phyloP scores from a whole-genome alignment of 1,284 basidiomycete species.

The Ustilago trichophora region DNA sequence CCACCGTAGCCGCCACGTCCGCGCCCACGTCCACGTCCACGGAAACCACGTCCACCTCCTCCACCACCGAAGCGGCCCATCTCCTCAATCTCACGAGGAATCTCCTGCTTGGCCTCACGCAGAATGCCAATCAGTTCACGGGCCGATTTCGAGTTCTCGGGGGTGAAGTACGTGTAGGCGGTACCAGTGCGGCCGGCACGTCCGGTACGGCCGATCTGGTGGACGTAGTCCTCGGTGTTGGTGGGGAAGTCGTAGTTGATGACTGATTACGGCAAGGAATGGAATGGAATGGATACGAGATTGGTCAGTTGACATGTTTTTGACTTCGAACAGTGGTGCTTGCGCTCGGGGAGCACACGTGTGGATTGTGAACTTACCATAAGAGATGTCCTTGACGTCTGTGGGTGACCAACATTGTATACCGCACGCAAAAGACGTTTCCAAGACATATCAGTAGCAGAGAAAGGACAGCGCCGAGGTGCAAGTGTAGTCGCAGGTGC shows the following conservation, averaged over 20 bases:
- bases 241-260: conserved; percentile 94
- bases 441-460: conserved; percentile 21
- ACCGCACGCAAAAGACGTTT: background rate
- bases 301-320: too few species aligned
- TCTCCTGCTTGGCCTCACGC: conserved; percentile 84
- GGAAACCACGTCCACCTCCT: conserved; percentile 51
- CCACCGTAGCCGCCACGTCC: conserved; percentile 45
- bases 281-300: too few species aligned
- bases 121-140: conserved; percentile 89
- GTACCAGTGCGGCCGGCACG: conserved; percentile 80
- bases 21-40: conserved; percentile 56
- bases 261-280: too few species aligned
- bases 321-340: too few species aligned
- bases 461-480: conserved; percentile 29
- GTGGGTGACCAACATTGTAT: conserved; percentile 33
- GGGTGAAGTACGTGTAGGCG: conserved; percentile 89
- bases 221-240: conserved; percentile 93
- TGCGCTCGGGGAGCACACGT: too few species aligned
- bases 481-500: conserved; percentile 4
- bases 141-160: conserved; percentile 89
- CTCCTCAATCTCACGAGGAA: conserved; percentile 89
- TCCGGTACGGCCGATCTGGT: conserved; percentile 83
- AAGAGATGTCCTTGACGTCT: conserved; percentile 96
- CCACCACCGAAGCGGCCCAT: conserved; percentile 81
- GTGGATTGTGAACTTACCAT: conserved; percentile 83